Percentiles rank a stretch among this genome's conserved stretches.
phyloP scores from a whole-genome alignment of 139 green algal species.

The Raphidocelis subcapitata region DNA sequence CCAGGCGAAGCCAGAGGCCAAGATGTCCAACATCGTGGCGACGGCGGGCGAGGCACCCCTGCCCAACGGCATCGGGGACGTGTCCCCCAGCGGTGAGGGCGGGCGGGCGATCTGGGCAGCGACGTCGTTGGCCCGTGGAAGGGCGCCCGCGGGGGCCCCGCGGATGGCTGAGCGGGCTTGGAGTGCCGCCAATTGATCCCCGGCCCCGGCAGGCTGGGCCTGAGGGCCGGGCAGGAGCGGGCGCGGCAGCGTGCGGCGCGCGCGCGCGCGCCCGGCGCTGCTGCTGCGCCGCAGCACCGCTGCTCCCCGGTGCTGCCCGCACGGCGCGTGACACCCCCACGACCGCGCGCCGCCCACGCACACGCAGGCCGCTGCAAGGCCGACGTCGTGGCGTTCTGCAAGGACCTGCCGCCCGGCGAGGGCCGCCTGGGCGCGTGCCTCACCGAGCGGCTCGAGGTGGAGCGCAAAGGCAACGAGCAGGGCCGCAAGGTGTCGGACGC shows the following conservation, averaged over 20 bases:
- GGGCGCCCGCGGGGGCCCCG: no score
- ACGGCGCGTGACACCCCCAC: background rate
- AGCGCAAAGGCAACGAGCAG: constrained; percentile 45
- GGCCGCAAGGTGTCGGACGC: constrained; percentile 48
- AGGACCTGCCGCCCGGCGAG: constrained; percentile 48
- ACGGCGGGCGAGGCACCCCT: constrained; percentile 37
- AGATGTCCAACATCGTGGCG: constrained; percentile 44
- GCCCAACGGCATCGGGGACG: constrained; percentile 40
- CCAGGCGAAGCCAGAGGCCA: constrained; percentile 17
- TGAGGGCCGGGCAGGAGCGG: no score
- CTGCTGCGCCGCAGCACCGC: background rate
- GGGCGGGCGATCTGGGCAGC: constrained; percentile 4
- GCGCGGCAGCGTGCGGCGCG: no score
- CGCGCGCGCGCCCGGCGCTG: no score
- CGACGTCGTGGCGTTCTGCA: constrained; percentile 46
- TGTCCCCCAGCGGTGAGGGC: constrained; percentile 27
- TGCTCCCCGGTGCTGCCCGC: background rate
- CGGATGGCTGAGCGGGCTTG: background rate
- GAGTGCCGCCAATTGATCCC: no score
- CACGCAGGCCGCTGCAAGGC: constrained; percentile 43
- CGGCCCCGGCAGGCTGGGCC: no score
- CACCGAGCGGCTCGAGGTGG: constrained; percentile 34
- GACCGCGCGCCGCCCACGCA: background rate
- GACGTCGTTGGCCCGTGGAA: no score
- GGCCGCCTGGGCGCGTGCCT: constrained; percentile 41